Base-by-base conservation (phyloP, 1,139 yeast genomes). In the Lodderomyces pseudojiufengensis region DNA sequence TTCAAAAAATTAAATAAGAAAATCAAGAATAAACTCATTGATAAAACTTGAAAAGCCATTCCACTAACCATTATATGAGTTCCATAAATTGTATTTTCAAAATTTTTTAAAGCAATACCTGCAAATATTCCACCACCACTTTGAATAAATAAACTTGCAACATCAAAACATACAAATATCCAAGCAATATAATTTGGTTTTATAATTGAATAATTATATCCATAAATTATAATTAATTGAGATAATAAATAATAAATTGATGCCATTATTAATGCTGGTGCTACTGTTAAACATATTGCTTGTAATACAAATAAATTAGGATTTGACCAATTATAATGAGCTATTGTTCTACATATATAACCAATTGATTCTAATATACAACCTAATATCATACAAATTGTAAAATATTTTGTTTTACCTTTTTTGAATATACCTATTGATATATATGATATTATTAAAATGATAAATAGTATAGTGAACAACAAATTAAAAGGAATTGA, bases 381-480 rank as follows among this genome's bases (percentile, higher is more conserved):
- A 1, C 88, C 90, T 43, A 76, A 63, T 37, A 73, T 57, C 61
- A 84, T 80, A 7, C 85, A 69, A 3, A 67, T 55, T 27, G 80
- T 72, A 54, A 79, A 80, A 92, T 95, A 87, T 71, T 79, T 80
- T 50, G 83, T 85, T 33, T 70, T 66, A 39, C 70, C 76, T 44
- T 49, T 51, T 32, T 37, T 33, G 9, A 14, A 20, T n/a, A 57
- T 50, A 4, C 48, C 15, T 10, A 59, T 52, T 13, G 24, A 14
- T 31, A 52, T 48, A 37, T 56, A 51, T 34, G 26, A 18, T 7
- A 54, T 8, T 57, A 64, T 55, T 10, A 45, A 46, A 3, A 49
- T 13, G 1, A 47, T 45, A 37, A 59, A 60, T 6, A 59, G 31
- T 3, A 47, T 38, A n/a, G 54, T 38, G 40, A 48, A 59, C 14